These are phyloP conservation scores for Isochrysis galbana DNA, from an alignment of 78 protist genomes.

Conservation along the genomic window DNA sequence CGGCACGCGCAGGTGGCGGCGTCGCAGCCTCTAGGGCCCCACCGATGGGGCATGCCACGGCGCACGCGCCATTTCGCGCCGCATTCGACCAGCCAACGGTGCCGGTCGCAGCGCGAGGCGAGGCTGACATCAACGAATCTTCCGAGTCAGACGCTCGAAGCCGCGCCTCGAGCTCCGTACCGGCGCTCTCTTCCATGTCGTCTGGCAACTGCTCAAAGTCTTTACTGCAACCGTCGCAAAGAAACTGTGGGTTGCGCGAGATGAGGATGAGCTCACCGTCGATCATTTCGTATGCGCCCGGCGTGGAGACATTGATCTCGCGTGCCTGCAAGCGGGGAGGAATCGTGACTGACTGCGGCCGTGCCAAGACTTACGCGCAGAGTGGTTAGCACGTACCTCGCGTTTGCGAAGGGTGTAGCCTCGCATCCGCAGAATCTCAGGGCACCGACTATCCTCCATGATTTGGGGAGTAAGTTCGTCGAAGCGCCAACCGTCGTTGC, in stretches of 20 bases:
- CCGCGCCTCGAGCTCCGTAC: not conserved
- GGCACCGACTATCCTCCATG: not conserved
- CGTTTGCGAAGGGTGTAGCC: slow-evolving; percentile 19
- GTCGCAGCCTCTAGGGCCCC: not conserved
- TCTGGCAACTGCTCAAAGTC: not conserved
- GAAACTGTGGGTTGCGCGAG: not conserved
- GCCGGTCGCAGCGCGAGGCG: too few species aligned
- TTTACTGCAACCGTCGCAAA: not conserved
- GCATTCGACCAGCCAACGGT: too few species aligned
- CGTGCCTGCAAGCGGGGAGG: not conserved
- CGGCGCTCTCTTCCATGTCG: not conserved
- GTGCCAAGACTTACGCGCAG: too few species aligned
- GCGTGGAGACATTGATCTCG: not conserved
- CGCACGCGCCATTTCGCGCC: not conserved
- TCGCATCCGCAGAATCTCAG: not conserved
- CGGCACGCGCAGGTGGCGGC: not conserved
- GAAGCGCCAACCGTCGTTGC: not conserved
- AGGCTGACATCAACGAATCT: too few species aligned
- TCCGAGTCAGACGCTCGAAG: not conserved
- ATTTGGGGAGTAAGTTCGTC: not conserved
- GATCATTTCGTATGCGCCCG: not conserved
- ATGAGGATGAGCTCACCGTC: not conserved
- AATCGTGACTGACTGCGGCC: too few species aligned
- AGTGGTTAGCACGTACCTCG: too few species aligned
- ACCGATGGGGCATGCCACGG: not conserved